Percentiles rank a stretch among this genome's conserved stretches.
phyloP scores from a whole-genome alignment of 495 filamentous ascomycete species.

The Trichoderma reesei region DNA sequence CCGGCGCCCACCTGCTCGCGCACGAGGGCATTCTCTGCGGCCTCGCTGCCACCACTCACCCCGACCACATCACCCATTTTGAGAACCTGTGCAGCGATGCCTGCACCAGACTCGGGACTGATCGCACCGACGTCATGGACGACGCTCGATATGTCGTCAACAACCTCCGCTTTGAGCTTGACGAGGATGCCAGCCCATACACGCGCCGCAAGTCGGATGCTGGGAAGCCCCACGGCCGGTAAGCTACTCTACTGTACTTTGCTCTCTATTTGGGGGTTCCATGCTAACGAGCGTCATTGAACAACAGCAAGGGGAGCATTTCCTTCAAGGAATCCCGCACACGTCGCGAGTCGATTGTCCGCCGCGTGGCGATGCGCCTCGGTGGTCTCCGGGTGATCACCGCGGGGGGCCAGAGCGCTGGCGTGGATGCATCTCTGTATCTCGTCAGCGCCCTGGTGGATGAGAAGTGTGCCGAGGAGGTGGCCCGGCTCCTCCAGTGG shows the following conservation, averaged over 20 bases:
- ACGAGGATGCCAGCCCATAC: slow-evolving; percentile 66
- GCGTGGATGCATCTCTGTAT: slow-evolving; percentile 70
- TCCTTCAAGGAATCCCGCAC: slow-evolving; percentile 55
- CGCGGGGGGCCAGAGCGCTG: slow-evolving; percentile 62
- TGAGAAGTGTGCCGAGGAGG: slow-evolving; percentile 57
- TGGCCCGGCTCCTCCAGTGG: slow-evolving; percentile 59
- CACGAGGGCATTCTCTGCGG: slow-evolving; percentile 61
- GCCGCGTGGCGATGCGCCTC: slow-evolving; percentile 54
- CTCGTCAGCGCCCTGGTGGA: slow-evolving; percentile 64
- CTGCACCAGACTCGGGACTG: slow-evolving; percentile 43
- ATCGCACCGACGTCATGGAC: slow-evolving; percentile 63
- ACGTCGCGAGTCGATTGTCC: slow-evolving; percentile 57
- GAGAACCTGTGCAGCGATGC: slow-evolving; percentile 61
- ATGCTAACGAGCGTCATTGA: slow-evolving; percentile 13
- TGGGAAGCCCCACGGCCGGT: slow-evolving; percentile 49
- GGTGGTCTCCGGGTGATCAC: slow-evolving; percentile 68
- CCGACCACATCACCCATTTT: slow-evolving; percentile 50
- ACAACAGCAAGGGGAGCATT: slow-evolving; percentile 53
- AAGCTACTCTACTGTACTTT: slow-evolving; percentile 15
- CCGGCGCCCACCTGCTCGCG: slow-evolving; percentile 62
- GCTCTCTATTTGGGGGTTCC: slow-evolving; percentile 5
- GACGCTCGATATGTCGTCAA: slow-evolving; percentile 70
- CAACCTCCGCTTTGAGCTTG: slow-evolving; percentile 66
- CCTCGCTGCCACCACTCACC: slow-evolving; percentile 63
- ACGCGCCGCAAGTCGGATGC: slow-evolving; percentile 56